phyloP scores from a whole-genome alignment of 805 yeast genomes.

The Vanderwaltozyma polyspora region DNA sequence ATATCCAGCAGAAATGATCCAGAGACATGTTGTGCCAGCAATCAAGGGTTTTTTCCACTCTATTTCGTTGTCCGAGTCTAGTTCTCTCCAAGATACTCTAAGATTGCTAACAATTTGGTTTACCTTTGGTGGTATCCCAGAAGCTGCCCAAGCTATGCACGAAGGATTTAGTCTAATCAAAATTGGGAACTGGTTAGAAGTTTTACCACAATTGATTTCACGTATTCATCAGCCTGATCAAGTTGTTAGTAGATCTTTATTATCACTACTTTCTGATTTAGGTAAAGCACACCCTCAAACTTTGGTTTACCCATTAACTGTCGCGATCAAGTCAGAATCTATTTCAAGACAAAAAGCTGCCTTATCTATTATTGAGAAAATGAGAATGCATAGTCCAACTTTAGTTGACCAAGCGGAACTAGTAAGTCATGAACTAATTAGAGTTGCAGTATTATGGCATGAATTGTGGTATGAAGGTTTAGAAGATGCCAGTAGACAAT shows the following conservation, averaged over 20 bases:
- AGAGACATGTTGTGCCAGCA: slow-evolving; percentile 89
- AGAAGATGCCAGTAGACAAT: slow-evolving; percentile 90
- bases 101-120: slow-evolving; percentile 90
- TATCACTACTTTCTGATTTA: slow-evolving; percentile 70
- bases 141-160: slow-evolving; percentile 79
- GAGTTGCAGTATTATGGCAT: slow-evolving; percentile 95
- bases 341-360: slow-evolving; percentile 88
- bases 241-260: slow-evolving; percentile 65
- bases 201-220: slow-evolving; percentile 88
- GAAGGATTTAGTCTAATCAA: slow-evolving; percentile 86
- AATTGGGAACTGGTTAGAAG: slow-evolving; percentile 91
- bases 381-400: slow-evolving; percentile 76
- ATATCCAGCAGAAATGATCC: slow-evolving; percentile 46
- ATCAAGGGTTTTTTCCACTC: slow-evolving; percentile 93
- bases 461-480: slow-evolving; percentile 97
- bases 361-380: slow-evolving; percentile 75
- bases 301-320: slow-evolving; percentile 86
- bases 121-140: slow-evolving; percentile 86
- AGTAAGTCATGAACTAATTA: slow-evolving; percentile 84
- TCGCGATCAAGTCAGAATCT: slow-evolving; percentile 90
- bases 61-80: slow-evolving; percentile 73
- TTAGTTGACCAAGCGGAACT: slow-evolving; percentile 87
- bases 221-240: slow-evolving; percentile 93
- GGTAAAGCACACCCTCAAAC: slow-evolving; percentile 98
- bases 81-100: slow-evolving; percentile 85